Percentiles rank a stretch among this genome's conserved stretches.
Evolutionary conservation across 2,329 filamentous ascomycete genomes (phyloP).

Genomic region (Calonectria ilicicola): DNA sequence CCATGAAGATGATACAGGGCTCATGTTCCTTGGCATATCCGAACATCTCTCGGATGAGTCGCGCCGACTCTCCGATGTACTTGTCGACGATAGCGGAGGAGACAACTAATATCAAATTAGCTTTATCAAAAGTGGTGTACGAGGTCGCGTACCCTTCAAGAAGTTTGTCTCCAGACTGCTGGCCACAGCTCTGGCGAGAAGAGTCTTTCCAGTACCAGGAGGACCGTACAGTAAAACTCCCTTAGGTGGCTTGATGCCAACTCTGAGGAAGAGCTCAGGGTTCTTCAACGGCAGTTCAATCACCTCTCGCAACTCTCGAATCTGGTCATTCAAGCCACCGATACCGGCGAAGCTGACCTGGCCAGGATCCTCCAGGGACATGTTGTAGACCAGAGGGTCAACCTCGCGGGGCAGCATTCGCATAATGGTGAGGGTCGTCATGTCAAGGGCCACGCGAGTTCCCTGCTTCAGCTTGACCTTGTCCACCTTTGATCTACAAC

Average conservation of each 20-base stretch:
- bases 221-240: constrained; percentile 96
- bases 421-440: constrained; percentile 99
- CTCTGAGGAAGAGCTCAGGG: constrained; percentile 94
- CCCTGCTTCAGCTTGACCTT: constrained; percentile 98
- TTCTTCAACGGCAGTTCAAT: constrained; percentile 99
- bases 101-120: constrained; percentile 73
- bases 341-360: constrained; percentile 99
- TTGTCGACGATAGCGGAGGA: constrained; percentile 99
- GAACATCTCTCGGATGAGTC: constrained; percentile 99
- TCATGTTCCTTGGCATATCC: constrained; percentile 99
- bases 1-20: constrained; percentile 99
- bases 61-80: constrained; percentile 98
- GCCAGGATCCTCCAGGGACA: constrained; percentile 97
- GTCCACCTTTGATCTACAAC: constrained; percentile 98
- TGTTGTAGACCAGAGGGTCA: constrained; percentile 98
- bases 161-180: constrained; percentile 99
- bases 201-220: constrained; percentile 95
- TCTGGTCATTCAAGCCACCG: constrained; percentile 97
- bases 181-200: constrained; percentile 93
- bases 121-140: constrained; percentile 27
- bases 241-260: constrained; percentile 99
- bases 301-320: constrained; percentile 95
- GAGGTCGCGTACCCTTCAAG: constrained; percentile 78
- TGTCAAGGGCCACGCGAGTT: constrained; percentile 95
- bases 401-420: constrained; percentile 99